A percentile compares a stretch with the other conserved stretches of the same genome.
These are phyloP conservation scores for Pleurotus ostreatus DNA, from an alignment of 768 basidiomycete genomes.

Conservation along the genomic window DNA sequence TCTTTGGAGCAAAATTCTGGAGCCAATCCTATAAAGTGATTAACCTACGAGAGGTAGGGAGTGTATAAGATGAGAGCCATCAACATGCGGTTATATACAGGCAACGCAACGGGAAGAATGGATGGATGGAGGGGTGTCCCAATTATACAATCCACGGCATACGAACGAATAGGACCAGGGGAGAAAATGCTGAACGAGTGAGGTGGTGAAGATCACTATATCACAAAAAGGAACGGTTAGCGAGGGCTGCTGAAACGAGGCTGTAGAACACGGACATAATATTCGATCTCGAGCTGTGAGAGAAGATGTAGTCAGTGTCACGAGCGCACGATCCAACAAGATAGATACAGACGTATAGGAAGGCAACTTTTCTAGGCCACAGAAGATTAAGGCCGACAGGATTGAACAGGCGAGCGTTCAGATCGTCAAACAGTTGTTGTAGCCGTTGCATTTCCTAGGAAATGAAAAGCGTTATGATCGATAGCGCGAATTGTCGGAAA, in stretches of 20 bases:
- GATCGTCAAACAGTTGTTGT: slow-evolving; percentile 53
- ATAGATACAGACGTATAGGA: slow-evolving; percentile 76
- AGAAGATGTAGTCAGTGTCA: slow-evolving; percentile 11
- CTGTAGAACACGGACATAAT: slow-evolving; percentile 61
- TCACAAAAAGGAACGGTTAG: neutral
- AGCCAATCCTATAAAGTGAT: neutral
- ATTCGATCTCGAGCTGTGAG: slow-evolving; percentile 87
- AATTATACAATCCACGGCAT: slow-evolving; percentile 8
- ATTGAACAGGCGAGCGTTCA: slow-evolving; percentile 77
- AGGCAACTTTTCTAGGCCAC: slow-evolving; percentile 81
- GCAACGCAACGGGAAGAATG: neutral
- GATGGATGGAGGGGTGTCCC: slow-evolving; percentile 5
- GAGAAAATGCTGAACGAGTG: neutral
- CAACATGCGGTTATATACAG: slow-evolving; percentile 3
- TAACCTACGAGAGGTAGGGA: slow-evolving; percentile 5
- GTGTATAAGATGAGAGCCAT: slow-evolving; percentile 2
- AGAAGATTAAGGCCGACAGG: slow-evolving; percentile 83
- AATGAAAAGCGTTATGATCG: neutral
- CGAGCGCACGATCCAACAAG: slow-evolving; percentile 6
- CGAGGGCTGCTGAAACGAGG: neutral
- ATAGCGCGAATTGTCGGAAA: neutral
- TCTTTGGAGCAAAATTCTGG: no score
- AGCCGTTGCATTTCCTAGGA: slow-evolving; percentile 75
- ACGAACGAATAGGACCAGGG: neutral
- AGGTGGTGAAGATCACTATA: neutral